Evolutionary conservation across 208 protist species (phyloP), one percentile per base, ranked within the genome.

Genomic region (Acanthamoeba polyphaga): DNA sequence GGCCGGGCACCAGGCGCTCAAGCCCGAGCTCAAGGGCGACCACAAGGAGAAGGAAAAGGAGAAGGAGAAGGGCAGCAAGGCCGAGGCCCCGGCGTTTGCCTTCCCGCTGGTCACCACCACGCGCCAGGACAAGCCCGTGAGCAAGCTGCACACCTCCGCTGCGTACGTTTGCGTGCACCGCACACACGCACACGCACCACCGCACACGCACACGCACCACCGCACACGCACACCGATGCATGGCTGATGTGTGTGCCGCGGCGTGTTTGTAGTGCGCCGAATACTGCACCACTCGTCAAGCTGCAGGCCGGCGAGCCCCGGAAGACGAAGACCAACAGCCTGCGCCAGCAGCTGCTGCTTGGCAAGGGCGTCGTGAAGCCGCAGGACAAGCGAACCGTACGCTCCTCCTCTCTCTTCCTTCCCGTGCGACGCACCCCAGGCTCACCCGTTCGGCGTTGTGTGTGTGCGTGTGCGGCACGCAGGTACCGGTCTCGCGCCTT

Each of bases 291-390:
- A 8, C 27, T 43, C 3, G 70, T 38, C 13, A 38, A 34, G 66
- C 66, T n/a, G 29, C 70, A 12, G 70, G n/a, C 15, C 12, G 68
- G 68, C 13, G 70, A 34, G 19, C 15, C 29, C 27, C 29, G 38
- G n/a, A 80, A 80, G 70, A 80, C 70, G 32, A 80, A 80, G 38
- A 80, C 70, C 70, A 80, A 34, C 38, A 80, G 70, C 19, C 29
- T 80, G 32, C 70, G 70, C 70, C 70, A 80, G 32, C 70, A 80
- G 70, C 70, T 80, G 24, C 38, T 80, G 12, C 38, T 80, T 32
- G 70, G 70, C 38, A 80, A 80, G 70, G 70, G 70, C 70, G 70
- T 80, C 34, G 70, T 80, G 27, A 80, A 80, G 70, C 62, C 62
- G 24, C 29, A 80, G 12, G 70, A 80, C 32, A 80, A 80, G 70